These are phyloP conservation scores for Perkinsus marinus DNA, from an alignment of 169 alveolate genomes.

Conservation along the genomic window DNA sequence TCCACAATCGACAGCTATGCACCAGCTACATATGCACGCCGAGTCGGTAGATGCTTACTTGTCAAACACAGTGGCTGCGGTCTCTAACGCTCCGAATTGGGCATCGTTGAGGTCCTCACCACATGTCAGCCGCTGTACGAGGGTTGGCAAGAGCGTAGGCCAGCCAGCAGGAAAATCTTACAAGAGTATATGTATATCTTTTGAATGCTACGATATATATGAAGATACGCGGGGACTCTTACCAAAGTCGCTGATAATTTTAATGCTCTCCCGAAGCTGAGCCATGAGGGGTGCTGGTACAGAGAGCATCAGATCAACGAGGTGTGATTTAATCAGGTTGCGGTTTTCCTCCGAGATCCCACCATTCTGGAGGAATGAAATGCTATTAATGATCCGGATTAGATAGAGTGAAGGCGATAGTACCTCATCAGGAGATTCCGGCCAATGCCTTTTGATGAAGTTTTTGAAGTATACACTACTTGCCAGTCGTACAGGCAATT, in stretches of 20 bases:
- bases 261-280: background rate
- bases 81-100: background rate
- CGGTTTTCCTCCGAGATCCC: background rate
- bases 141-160: background rate
- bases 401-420: background rate
- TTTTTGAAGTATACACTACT: background rate
- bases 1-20: too few relatives aligned
- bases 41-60: too few relatives aligned
- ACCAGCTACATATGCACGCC: too few relatives aligned
- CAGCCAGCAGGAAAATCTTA: background rate
- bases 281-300: background rate
- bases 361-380: background rate
- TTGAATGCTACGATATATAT: background rate
- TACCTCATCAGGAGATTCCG: background rate
- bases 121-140: background rate
- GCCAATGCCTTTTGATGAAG: constrained; percentile 4
- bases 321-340: background rate
- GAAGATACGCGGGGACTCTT: background rate
- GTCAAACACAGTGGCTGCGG: background rate
- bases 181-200: background rate
- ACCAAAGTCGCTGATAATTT: background rate
- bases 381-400: background rate
- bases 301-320: background rate
- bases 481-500: background rate
- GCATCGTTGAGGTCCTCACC: background rate